These are phyloP conservation scores for Boletus patriciae DNA, from an alignment of 768 basidiomycete genomes.

Conservation along the genomic window DNA sequence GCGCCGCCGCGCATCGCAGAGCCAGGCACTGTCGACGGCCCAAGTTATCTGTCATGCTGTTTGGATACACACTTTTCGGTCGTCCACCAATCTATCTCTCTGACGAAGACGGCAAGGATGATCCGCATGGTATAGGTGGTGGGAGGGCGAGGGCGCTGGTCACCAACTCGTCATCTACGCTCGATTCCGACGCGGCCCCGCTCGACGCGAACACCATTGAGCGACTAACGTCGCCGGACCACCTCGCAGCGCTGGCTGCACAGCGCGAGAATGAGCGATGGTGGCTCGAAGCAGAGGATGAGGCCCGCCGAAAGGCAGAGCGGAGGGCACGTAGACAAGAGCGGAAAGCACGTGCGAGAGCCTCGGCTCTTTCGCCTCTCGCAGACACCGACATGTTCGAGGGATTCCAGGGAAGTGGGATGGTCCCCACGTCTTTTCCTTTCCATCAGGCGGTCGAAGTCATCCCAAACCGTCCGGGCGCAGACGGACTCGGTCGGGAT, in stretches of 20 bases:
- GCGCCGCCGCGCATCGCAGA: slow-evolving; percentile 30
- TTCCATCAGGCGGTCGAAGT: neutral
- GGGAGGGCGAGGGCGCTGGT: slow-evolving; percentile 25
- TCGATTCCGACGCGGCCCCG: slow-evolving; percentile 71
- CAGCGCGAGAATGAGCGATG: slow-evolving; percentile 31
- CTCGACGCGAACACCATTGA: slow-evolving; percentile 59
- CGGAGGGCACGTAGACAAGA: slow-evolving; percentile 46
- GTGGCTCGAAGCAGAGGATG: slow-evolving; percentile 37
- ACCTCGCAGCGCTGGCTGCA: slow-evolving; percentile 28
- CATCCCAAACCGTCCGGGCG: slow-evolving; percentile 4
- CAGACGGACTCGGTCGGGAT: slow-evolving; percentile 3
- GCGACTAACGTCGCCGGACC: slow-evolving; percentile 46
- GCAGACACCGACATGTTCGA: slow-evolving; percentile 49
- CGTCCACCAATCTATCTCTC: slow-evolving; percentile 58
- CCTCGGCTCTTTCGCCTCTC: slow-evolving; percentile 16
- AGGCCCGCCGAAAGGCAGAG: slow-evolving; percentile 47
- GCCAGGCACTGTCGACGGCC: slow-evolving; percentile 35
- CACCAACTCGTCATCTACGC: slow-evolving; percentile 42
- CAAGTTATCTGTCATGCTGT: slow-evolving; percentile 50
- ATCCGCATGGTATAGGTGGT: too few relatives aligned
- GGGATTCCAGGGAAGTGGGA: slow-evolving; percentile 60
- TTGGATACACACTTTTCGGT: slow-evolving; percentile 71
- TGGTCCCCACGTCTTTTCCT: neutral
- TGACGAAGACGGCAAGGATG: slow-evolving; percentile 50
- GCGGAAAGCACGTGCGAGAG: slow-evolving; percentile 44